Percentiles rank a stretch among this genome's conserved stretches.
phyloP scores from a whole-genome alignment of 768 basidiomycete species.

The Terana coerulea region DNA sequence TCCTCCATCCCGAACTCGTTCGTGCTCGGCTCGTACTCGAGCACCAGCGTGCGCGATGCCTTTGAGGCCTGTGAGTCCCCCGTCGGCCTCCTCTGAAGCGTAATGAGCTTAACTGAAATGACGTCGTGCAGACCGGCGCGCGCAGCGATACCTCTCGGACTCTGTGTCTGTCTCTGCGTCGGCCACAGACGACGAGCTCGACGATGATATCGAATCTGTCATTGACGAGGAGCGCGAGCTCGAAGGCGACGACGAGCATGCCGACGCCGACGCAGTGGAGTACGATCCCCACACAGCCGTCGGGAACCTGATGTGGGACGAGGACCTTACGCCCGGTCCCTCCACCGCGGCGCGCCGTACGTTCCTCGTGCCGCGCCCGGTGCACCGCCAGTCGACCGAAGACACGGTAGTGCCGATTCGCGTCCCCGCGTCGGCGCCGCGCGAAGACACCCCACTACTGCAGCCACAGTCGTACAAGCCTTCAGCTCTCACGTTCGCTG shows the following conservation, averaged over 20 bases:
- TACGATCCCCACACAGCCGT: slow-evolving; percentile 15
- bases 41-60: slow-evolving; percentile 45
- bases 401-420: slow-evolving; percentile 4
- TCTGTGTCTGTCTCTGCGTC: slow-evolving; percentile 52
- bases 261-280: slow-evolving; percentile 9
- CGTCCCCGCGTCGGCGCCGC: background rate
- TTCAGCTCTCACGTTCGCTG: slow-evolving; percentile 12
- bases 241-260: slow-evolving; percentile 7
- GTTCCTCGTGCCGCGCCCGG: slow-evolving; percentile 10
- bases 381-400: slow-evolving; percentile 6
- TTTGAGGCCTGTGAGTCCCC: slow-evolving; percentile 50
- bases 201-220: slow-evolving; percentile 18
- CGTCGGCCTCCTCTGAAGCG: slow-evolving; percentile 15
- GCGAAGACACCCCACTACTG: slow-evolving; percentile 22
- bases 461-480: slow-evolving; percentile 12
- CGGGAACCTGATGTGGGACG: slow-evolving; percentile 26
- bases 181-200: slow-evolving; percentile 36
- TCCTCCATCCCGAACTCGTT: slow-evolving; percentile 22
- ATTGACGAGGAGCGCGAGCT: slow-evolving; percentile 16
- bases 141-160: slow-evolving; percentile 62
- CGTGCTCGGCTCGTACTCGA: slow-evolving; percentile 28
- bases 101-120: background rate
- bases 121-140: slow-evolving; percentile 52
- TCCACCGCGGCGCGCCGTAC: background rate
- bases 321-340: slow-evolving; percentile 20